Percentiles rank a stretch among this genome's conserved stretches.
phyloP scores from a whole-genome alignment of 768 basidiomycete species.

The Lentinula aciculospora region DNA sequence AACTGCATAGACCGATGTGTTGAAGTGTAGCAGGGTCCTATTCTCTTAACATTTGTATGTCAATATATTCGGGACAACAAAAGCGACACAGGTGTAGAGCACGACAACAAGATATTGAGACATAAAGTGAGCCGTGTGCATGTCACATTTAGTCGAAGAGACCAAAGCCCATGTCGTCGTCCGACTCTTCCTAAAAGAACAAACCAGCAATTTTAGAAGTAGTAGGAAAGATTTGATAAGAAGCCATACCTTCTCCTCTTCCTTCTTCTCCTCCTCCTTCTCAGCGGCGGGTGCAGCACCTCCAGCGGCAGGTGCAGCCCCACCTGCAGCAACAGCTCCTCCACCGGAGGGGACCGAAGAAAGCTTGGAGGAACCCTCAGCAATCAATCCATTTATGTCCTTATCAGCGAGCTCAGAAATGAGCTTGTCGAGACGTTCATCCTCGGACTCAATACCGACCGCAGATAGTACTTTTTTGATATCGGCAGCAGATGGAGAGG shows the following conservation, averaged over 20 bases:
- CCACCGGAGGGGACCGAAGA: slow-evolving; percentile 97
- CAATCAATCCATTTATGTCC: slow-evolving; percentile 85
- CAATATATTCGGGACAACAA: not conserved
- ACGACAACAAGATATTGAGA: not conserved
- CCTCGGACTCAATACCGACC: slow-evolving; percentile 88
- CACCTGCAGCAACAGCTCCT: slow-evolving; percentile 54
- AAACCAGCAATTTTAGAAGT: not conserved
- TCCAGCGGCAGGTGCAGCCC: slow-evolving; percentile 46
- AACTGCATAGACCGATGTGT: too few relatives aligned
- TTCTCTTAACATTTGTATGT: too few relatives aligned
- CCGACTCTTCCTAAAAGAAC: slow-evolving; percentile 71
- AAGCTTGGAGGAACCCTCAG: slow-evolving; percentile 89
- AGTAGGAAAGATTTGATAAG: not conserved
- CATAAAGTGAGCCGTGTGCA: not conserved
- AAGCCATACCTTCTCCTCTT: slow-evolving; percentile 78
- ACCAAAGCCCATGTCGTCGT: slow-evolving; percentile 99
- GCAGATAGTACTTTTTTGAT: slow-evolving; percentile 81
- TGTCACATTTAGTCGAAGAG: slow-evolving; percentile 74
- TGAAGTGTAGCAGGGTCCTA: too few relatives aligned
- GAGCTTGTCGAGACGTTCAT: slow-evolving; percentile 73
- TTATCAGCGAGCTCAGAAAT: slow-evolving; percentile 90
- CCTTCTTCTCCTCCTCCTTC: slow-evolving; percentile 88
- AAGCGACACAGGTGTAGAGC: not conserved
- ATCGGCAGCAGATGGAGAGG: slow-evolving; percentile 78
- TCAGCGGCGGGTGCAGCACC: slow-evolving; percentile 70